These are phyloP conservation scores for Lumnitzera racemosa DNA, from an alignment of 345 rosid species.

Conservation along the genomic window DNA sequence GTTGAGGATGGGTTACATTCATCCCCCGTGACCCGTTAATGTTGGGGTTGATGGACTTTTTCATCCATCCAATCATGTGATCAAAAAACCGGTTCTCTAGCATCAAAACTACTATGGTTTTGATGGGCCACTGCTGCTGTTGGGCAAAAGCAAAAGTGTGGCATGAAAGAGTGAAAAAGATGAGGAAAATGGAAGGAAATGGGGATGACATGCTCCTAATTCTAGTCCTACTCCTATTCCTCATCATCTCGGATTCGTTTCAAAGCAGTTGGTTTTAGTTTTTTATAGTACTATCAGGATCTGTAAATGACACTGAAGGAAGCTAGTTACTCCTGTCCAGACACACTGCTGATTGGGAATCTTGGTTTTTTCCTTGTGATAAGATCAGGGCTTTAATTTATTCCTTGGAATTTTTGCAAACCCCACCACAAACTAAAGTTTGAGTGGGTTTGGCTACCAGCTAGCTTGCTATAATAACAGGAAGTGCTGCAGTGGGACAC, in stretches of 20 bases:
- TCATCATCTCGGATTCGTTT: not conserved
- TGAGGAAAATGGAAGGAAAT: constrained; percentile 4
- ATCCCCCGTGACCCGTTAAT: constrained; percentile 73
- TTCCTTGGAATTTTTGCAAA: too few species aligned
- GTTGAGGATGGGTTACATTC: constrained; percentile 83
- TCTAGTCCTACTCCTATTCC: too few species aligned
- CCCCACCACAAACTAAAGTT: too few species aligned
- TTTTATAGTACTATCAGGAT: too few species aligned
- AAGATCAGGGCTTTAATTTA: too few species aligned
- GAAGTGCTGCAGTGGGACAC: too few species aligned
- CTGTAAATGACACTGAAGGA: too few species aligned
- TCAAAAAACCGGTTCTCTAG: constrained; percentile 90
- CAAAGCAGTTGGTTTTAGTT: not conserved
- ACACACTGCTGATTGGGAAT: too few species aligned
- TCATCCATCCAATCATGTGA: constrained; percentile 95
- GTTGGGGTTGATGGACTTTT: constrained; percentile 55
- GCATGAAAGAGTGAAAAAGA: constrained; percentile 9
- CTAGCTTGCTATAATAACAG: too few species aligned
- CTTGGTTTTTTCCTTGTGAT: too few species aligned
- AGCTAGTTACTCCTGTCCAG: too few species aligned
- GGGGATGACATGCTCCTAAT: not conserved
- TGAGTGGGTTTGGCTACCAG: too few species aligned
- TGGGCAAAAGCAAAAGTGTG: not conserved
- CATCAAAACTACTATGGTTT: constrained; percentile 68
- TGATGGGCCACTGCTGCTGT: constrained; percentile 41